A percentile compares a stretch with the other conserved stretches of the same genome.
Evolutionary conservation across 169 alveolate species (phyloP).

Genomic region (Plasmodium gonderi): DNA sequence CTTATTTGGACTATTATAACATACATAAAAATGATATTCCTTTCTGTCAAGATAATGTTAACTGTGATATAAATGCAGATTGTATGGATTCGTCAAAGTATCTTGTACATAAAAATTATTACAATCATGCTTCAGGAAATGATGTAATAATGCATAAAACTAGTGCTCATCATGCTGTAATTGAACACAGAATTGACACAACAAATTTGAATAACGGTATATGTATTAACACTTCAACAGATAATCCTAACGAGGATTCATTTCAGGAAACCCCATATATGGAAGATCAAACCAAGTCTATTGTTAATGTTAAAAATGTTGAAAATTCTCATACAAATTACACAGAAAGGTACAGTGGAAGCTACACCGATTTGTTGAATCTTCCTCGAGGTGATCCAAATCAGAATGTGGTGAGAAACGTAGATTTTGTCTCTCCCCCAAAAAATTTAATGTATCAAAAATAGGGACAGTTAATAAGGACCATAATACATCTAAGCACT

Average conservation of each 20-base stretch:
- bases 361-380: neutral
- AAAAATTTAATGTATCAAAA: neutral
- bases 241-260: too few relatives aligned
- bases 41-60: neutral
- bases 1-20: neutral
- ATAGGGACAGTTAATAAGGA: neutral
- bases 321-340: neutral
- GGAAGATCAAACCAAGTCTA: neutral
- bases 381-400: neutral
- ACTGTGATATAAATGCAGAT: neutral
- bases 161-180: too few relatives aligned
- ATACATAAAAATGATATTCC: neutral
- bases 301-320: neutral
- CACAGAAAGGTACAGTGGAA: neutral
- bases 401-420: neutral
- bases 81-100: neutral
- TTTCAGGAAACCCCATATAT: too few relatives aligned
- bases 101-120: neutral
- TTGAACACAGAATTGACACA: too few relatives aligned
- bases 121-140: neutral
- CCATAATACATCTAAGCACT: neutral
- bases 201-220: too few relatives aligned
- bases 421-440: neutral
- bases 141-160: neutral
- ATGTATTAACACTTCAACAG: too few relatives aligned